Evolutionary conservation across 345 rosid species (phyloP).

Genomic region (Garcia nutans): DNA sequence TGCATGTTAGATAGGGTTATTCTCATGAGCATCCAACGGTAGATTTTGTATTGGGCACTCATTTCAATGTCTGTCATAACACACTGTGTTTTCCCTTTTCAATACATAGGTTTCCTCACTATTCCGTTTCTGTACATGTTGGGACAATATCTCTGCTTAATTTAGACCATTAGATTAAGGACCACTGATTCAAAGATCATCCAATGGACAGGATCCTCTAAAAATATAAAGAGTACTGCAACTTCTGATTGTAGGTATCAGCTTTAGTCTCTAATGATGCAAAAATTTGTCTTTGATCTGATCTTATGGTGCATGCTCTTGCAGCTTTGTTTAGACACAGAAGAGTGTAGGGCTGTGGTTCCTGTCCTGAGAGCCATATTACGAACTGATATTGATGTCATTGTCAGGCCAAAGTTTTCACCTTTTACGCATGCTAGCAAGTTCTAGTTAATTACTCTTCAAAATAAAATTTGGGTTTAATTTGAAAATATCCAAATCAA

Average conservation of each 20-base stretch:
- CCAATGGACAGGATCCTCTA: background rate
- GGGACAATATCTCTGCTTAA: background rate
- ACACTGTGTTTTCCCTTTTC: background rate
- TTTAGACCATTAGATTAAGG: constrained; percentile 5
- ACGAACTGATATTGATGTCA: background rate
- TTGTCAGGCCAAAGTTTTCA: background rate
- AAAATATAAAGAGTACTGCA: background rate
- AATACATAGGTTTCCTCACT: constrained; percentile 12
- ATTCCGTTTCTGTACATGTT: background rate
- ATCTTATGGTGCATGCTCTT: too few species aligned
- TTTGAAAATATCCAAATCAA: too few species aligned
- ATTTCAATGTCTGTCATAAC: background rate
- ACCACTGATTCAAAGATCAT: background rate
- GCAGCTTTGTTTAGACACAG: background rate
- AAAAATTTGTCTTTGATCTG: background rate
- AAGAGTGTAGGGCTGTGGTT: background rate
- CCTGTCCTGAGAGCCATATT: too few species aligned
- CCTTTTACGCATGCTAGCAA: background rate
- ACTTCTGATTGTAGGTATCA: background rate
- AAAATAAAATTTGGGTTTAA: too few species aligned
- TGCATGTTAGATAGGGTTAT: constrained; percentile 2
- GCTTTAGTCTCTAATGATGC: background rate
- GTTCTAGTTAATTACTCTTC: too few species aligned
- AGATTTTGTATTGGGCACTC: background rate
- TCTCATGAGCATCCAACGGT: background rate